Evolutionary conservation across 257 asterid species (phyloP), one percentile per base, ranked within the genome.

Genomic region (Oldenlandia corymbosa): DNA sequence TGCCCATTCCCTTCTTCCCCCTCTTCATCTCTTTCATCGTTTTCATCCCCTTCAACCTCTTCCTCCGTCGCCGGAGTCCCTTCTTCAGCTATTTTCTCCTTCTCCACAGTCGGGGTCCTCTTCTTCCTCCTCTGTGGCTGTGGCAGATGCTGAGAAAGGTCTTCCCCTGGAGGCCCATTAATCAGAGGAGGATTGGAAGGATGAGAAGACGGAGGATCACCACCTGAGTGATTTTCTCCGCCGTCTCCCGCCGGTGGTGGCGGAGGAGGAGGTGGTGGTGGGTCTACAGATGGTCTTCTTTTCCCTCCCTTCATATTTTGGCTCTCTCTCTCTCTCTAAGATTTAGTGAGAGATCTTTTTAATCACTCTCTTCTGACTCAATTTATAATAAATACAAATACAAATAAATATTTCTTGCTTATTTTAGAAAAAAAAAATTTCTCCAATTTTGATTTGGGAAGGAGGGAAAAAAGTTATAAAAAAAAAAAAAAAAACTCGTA

Each of bases 261-360:
- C 8, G 23, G 24, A 16, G 66, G 66, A 16, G 34, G 24, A 2
- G 61, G 47, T 23, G 48, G 34, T n/a, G 24, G 64, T 58, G 64
- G 49, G 50, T 51, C 49, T 18, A 43, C 48, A n/a, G 71, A 58
- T 18, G 47, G 59, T 24, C 48, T 59, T n/a, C 14, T 64, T 65
- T 71, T 71, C 67, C 71, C 63, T 71, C 63, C 57, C 37, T 39
- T 41, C 68, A 52, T 69, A 16, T n/a, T 37, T 34, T 18, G 39
- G 49, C 16, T 34, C n/a, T 36, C 60, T 65, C 31, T 63, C 32
- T 48, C 68, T 39, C 48, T 61, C 53, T 42, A 12, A 36, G 31
- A 32, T 31, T 54, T 54, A 10, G 9, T 9, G 59, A 27, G 14
- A 2, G 8, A 6, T 16, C 5, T 14, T 8, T 16, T n/a, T 30